These are phyloP conservation scores for Dryadomyces quercivorus DNA, from an alignment of 2,329 filamentous ascomycete genomes.

Conservation along the genomic window DNA sequence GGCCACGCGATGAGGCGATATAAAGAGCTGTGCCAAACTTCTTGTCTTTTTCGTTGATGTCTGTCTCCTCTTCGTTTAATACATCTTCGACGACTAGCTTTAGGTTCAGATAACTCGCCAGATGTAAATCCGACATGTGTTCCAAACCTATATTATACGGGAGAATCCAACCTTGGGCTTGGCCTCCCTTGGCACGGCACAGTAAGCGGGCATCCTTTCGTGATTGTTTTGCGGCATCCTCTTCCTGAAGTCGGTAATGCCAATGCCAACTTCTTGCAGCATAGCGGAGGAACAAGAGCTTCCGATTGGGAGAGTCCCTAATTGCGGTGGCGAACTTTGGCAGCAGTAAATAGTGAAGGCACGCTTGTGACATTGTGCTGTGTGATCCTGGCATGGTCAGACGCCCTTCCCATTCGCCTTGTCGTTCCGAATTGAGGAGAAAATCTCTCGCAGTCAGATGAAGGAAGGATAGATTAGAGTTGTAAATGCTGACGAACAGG, in stretches of 20 bases:
- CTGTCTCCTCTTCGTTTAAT: neutral
- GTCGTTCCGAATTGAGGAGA: conserved; percentile 8
- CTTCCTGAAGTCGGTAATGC: neutral
- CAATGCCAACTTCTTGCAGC: neutral
- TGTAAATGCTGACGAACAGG: conserved; percentile 13
- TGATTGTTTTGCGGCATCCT: neutral
- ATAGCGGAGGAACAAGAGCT: neutral
- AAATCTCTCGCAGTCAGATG: conserved; percentile 16
- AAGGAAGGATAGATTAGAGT: conserved; percentile 13
- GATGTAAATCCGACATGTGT: neutral
- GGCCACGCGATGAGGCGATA: neutral
- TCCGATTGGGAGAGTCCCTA: neutral
- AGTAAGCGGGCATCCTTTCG: neutral
- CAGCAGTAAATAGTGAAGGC: conserved; percentile 9
- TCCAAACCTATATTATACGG: no score
- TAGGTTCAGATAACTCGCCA: neutral
- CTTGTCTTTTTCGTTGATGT: neutral
- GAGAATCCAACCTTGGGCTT: neutral
- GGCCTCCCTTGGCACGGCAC: neutral
- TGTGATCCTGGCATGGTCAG: conserved; percentile 7
- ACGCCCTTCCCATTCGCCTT: conserved; percentile 7
- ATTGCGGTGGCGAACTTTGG: neutral
- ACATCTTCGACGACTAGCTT: neutral
- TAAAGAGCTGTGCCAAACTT: neutral
- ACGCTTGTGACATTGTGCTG: conserved; percentile 8